These are phyloP conservation scores for Phytophthora rubi DNA, from an alignment of 352 stramenopile genomes.

Conservation along the genomic window DNA sequence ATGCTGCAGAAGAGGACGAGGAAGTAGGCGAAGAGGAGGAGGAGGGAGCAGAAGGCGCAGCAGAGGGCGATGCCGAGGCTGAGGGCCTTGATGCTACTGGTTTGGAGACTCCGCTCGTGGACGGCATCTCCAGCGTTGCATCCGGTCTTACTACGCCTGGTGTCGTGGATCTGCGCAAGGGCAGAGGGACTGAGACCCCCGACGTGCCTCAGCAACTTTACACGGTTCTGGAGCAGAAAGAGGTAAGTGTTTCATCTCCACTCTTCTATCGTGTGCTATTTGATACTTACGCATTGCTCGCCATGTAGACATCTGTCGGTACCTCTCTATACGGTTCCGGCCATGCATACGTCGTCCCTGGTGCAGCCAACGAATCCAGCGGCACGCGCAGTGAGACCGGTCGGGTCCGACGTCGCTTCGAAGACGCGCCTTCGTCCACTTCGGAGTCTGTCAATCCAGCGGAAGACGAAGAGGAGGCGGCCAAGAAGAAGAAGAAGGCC, in stretches of 20 bases:
- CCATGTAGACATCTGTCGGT: conserved; percentile 63
- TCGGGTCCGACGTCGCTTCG: conserved; percentile 73
- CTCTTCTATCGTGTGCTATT: background rate
- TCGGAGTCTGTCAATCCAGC: conserved; percentile 37
- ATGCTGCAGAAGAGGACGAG: conserved; percentile 44
- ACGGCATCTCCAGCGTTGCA: conserved; percentile 72
- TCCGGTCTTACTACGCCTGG: conserved; percentile 76
- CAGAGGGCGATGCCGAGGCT: conserved; percentile 37
- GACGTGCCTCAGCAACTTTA: conserved; percentile 77
- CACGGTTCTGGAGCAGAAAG: conserved; percentile 79
- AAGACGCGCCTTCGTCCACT: conserved; percentile 50
- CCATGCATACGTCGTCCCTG: conserved; percentile 76
- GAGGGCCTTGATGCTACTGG: conserved; percentile 60
- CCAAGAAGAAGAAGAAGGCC: conserved; percentile 76
- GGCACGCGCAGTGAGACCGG: conserved; percentile 53
- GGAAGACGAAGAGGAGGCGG: conserved; percentile 60
- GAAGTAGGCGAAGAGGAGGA: conserved; percentile 59
- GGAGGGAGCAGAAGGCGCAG: conserved; percentile 41
- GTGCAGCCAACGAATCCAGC: conserved; percentile 36
- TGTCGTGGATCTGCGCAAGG: conserved; percentile 82
- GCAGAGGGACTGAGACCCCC: conserved; percentile 66
- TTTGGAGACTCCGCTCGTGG: conserved; percentile 59
- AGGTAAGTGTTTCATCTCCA: conserved; percentile 39
- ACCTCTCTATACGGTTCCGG: conserved; percentile 79
- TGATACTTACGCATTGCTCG: conserved; percentile 5